Conservation (phyloP, 2,329 filamentous ascomycete genomes). For the Hypocreales sp. region DNA sequence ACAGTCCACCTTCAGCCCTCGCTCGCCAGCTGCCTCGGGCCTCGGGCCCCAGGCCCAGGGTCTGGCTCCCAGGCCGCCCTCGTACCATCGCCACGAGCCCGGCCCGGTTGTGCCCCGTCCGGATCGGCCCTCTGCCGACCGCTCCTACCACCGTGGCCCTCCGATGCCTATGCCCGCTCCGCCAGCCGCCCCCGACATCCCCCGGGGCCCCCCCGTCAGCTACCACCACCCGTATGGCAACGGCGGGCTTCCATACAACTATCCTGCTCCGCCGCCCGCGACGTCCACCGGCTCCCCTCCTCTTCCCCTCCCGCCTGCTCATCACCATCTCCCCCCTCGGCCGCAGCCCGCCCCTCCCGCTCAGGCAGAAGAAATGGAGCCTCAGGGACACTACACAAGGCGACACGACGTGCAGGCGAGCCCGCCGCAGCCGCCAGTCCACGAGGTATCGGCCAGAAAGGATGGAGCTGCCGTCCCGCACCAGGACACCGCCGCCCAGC, state of each 20-base stretch:
- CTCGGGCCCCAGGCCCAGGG: conserved; percentile 34
- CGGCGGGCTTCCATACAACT: no score
- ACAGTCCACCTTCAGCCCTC: conserved; percentile 42
- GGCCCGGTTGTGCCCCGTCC: conserved; percentile 13
- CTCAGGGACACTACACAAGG: conserved; percentile 10
- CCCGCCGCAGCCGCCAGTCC: conserved; percentile 5
- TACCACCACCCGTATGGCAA: conserved; percentile 32
- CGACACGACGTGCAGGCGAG: conserved; percentile 3
- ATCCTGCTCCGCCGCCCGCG: no score
- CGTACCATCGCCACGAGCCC: conserved; percentile 32
- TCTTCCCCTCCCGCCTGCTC: conserved; percentile 8
- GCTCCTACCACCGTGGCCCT: no score
- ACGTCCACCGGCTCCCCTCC: no score
- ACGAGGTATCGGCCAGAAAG: conserved; percentile 9
- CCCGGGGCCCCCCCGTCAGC: conserved; percentile 40
- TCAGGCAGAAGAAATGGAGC: conserved; percentile 13
- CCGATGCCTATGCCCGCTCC: conserved; percentile 19
- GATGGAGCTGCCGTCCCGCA: conserved; percentile 7
- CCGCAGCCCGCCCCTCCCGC: conserved; percentile 2
- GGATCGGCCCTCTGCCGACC: conserved; percentile 9
- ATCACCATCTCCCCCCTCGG: conserved; percentile 4
- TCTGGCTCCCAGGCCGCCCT: conserved; percentile 43
- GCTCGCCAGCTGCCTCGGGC: no score
- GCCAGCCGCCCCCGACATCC: conserved; percentile 45
- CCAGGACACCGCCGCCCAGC: conserved; percentile 11